phyloP scores from a whole-genome alignment of 2,329 filamentous ascomycete genomes.

The Cercospora sp. region DNA sequence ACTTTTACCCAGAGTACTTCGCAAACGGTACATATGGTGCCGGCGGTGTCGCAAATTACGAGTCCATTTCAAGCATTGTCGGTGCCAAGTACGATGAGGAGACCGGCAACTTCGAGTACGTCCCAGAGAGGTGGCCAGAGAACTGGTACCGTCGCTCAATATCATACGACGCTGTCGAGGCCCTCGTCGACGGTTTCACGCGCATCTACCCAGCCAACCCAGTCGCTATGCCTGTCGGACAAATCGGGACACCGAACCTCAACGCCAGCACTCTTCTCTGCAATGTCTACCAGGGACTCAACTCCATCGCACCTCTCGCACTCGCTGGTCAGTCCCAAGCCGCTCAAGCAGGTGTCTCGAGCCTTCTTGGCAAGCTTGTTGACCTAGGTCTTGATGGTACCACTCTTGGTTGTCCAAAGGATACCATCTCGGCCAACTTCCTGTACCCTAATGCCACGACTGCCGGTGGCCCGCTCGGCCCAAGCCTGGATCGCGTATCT shows the following conservation, averaged over 20 bases:
- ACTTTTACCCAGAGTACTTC: slow-evolving; percentile 38
- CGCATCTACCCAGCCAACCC: slow-evolving; percentile 40
- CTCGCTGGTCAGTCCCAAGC: slow-evolving; percentile 33
- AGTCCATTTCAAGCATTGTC: slow-evolving; percentile 35
- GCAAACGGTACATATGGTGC: slow-evolving; percentile 41
- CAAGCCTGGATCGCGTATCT: slow-evolving; percentile 29
- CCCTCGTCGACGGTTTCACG: slow-evolving; percentile 38
- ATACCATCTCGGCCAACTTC: slow-evolving; percentile 33
- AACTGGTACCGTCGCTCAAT: slow-evolving; percentile 36
- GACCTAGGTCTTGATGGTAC: slow-evolving; percentile 33
- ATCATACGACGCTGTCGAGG: slow-evolving; percentile 35
- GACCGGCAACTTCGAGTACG: slow-evolving; percentile 35
- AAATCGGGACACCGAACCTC: slow-evolving; percentile 39
- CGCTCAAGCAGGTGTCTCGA: slow-evolving; percentile 30
- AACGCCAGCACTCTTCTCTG: slow-evolving; percentile 38
- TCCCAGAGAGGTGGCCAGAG: slow-evolving; percentile 34
- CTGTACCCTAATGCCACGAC: slow-evolving; percentile 36
- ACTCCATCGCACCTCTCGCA: slow-evolving; percentile 40
- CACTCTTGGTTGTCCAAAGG: slow-evolving; percentile 39
- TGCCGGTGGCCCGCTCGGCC: slow-evolving; percentile 36
- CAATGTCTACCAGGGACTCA: slow-evolving; percentile 40
- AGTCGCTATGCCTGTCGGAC: slow-evolving; percentile 33
- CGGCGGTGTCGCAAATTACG: slow-evolving; percentile 41
- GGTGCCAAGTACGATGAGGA: slow-evolving; percentile 30
- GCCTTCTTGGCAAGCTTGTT: slow-evolving; percentile 38